Base-by-base conservation (phyloP, 306 rosid genomes). In the Quercus glauca region DNA sequence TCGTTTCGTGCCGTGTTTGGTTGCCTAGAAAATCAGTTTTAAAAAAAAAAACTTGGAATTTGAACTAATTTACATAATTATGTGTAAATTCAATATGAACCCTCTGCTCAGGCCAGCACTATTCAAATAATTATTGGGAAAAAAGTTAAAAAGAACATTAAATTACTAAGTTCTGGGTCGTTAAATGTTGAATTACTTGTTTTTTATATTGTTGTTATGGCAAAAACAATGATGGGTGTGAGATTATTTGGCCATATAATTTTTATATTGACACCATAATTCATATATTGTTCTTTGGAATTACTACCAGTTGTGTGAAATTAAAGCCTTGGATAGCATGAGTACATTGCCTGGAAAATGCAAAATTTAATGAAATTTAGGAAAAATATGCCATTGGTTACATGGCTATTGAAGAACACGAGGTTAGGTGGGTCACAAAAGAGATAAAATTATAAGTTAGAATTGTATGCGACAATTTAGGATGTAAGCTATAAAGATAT, bases 111-210 rank as follows among this genome's bases (percentile, higher is more conserved):
- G 25, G 25, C 25, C 1, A 23, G 25, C 25, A 23, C 25, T 0
- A 23, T 23, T 23, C 25, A 23, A 23, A 23, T 23, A 23, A 23
- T 23, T 23, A 23, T 23, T 23, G 25, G 25, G 25, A 23, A 23
- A 23, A 23, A 23, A 23, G 25, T 23, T 23, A 23, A 23, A 23
- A 90, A 78, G 78, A 91, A 20, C 0, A 57, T 20, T 57, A 45
- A 45, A 8, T 45, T 11, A 45, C 12, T 45, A 45, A 45, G 14
- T 45, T 45, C 14, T 45, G 52, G 52, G 52, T 45, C 52, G 20
- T 58, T 25, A 58, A 7, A 12, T 8, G 0, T 26, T 65, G 45
- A 18, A 29, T 12, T 31, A 65, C 5, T 3, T 65, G 45, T 17
- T 31, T 17, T 4, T 14, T 17, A 20, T 31, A 4, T 65, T 15